These are phyloP conservation scores for Calonectria pauciramosa DNA, from an alignment of 2,329 filamentous ascomycete genomes.

Conservation along the genomic window DNA sequence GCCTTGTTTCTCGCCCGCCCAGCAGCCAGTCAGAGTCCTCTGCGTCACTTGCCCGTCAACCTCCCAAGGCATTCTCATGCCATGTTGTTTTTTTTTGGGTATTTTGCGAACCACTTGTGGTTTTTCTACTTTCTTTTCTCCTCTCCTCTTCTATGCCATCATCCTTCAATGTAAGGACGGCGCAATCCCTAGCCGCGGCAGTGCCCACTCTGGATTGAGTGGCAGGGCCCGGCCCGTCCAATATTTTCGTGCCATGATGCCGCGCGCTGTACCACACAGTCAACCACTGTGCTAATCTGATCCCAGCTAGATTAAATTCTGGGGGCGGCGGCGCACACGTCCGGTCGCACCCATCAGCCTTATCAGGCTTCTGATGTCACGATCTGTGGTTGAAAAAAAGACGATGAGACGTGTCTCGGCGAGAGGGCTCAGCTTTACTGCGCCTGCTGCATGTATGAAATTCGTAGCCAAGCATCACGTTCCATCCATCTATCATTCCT, in stretches of 20 bases:
- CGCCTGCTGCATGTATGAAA: constrained; percentile 17
- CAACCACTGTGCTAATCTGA: neutral
- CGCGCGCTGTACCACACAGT: neutral
- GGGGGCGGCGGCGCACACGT: neutral
- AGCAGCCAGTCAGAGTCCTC: constrained; percentile 36
- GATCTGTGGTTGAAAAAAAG: constrained; percentile 13
- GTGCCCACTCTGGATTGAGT: constrained; percentile 29
- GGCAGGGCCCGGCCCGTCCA: constrained; percentile 23
- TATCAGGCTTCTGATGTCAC: constrained; percentile 45
- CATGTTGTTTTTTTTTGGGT: neutral
- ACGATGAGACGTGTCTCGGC: constrained; percentile 36
- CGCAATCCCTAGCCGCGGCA: constrained; percentile 23
- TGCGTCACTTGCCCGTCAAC: constrained; percentile 12
- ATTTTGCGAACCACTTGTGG: constrained; percentile 1
- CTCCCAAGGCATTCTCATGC: constrained; percentile 40
- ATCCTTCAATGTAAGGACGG: neutral
- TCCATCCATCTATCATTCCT: neutral
- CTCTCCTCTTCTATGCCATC: neutral
- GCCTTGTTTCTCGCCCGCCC: constrained; percentile 36
- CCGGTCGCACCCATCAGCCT: constrained; percentile 38
- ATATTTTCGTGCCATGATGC: neutral
- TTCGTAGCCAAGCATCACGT: constrained; percentile 10
- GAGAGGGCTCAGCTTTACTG: constrained; percentile 33
- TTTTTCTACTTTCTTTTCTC: neutral
- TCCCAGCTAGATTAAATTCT: neutral